Conservation (phyloP, 768 basidiomycete genomes). For the Termitomyces sp. region DNA sequence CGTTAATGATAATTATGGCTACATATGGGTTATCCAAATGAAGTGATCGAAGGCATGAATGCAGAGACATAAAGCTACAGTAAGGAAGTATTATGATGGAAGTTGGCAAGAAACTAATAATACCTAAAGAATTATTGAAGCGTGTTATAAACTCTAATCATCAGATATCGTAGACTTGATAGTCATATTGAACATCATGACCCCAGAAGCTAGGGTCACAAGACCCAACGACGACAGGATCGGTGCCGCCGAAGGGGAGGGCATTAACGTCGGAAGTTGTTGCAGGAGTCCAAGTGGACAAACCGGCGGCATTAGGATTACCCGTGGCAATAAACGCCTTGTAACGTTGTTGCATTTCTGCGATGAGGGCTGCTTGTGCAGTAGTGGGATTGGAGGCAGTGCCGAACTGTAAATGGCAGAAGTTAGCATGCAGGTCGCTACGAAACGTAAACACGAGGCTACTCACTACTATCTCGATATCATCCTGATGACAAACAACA, state of each 20-base stretch:
- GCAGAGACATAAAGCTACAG: constrained; percentile 18
- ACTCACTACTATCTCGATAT: constrained; percentile 73
- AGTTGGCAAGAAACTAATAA: background rate
- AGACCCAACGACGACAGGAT: constrained; percentile 45
- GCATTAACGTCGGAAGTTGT: constrained; percentile 48
- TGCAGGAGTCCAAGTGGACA: constrained; percentile 50
- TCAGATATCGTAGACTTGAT: constrained; percentile 54
- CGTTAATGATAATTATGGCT: constrained; percentile 10
- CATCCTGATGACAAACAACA: constrained; percentile 75
- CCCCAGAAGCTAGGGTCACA: constrained; percentile 73
- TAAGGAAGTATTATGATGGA: constrained; percentile 8
- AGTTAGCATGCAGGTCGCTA: background rate
- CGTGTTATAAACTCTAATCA: background rate
- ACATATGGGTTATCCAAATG: constrained; percentile 8
- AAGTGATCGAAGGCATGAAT: constrained; percentile 1
- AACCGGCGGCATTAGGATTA: constrained; percentile 51
- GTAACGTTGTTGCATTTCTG: constrained; percentile 69
- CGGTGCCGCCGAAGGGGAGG: constrained; percentile 55
- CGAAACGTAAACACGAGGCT: background rate
- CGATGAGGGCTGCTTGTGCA: constrained; percentile 51
- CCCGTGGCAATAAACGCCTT: constrained; percentile 58
- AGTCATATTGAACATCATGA: constrained; percentile 56
- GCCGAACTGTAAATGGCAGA: constrained; percentile 35
- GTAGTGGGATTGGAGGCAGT: constrained; percentile 50
- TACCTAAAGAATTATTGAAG: background rate